phyloP scores from a whole-genome alignment of 345 rosid genomes.

The Syzygium aqueum region DNA sequence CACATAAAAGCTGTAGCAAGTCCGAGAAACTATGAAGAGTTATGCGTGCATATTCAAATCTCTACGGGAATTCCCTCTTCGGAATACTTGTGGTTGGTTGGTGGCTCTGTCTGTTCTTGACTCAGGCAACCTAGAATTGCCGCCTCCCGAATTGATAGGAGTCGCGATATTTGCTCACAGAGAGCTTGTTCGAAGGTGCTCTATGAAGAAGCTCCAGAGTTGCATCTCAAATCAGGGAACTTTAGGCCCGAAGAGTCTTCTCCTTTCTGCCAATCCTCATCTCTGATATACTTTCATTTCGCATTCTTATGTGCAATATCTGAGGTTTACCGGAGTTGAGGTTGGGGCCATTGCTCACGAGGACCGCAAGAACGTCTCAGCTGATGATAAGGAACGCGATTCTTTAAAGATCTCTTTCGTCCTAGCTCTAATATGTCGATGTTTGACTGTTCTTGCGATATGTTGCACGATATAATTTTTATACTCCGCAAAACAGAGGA shows the following conservation, averaged over 20 bases:
- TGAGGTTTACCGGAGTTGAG: neutral
- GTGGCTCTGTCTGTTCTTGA: neutral
- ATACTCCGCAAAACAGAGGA: too few relatives aligned
- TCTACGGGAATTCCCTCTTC: neutral
- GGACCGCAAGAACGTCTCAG: neutral
- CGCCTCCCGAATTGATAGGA: neutral
- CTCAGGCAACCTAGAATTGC: neutral
- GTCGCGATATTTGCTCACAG: neutral
- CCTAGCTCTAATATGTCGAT: neutral
- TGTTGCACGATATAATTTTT: too few relatives aligned
- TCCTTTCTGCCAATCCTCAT: neutral
- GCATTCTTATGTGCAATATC: neutral
- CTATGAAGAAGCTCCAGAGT: neutral
- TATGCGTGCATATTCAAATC: too few relatives aligned
- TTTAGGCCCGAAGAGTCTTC: neutral
- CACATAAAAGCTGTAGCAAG: constrained; percentile 3
- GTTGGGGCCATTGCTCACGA: neutral
- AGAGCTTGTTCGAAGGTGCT: neutral
- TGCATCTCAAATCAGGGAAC: too few relatives aligned
- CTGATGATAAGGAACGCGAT: neutral
- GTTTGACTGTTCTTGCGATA: too few relatives aligned
- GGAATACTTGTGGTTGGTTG: neutral
- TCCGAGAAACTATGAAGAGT: neutral
- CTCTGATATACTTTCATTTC: neutral
- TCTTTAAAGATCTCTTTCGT: neutral